Evolutionary conservation across 306 rosid species (phyloP), one percentile per base, ranked within the genome.

Genomic region (Astragalus membranaceus): DNA sequence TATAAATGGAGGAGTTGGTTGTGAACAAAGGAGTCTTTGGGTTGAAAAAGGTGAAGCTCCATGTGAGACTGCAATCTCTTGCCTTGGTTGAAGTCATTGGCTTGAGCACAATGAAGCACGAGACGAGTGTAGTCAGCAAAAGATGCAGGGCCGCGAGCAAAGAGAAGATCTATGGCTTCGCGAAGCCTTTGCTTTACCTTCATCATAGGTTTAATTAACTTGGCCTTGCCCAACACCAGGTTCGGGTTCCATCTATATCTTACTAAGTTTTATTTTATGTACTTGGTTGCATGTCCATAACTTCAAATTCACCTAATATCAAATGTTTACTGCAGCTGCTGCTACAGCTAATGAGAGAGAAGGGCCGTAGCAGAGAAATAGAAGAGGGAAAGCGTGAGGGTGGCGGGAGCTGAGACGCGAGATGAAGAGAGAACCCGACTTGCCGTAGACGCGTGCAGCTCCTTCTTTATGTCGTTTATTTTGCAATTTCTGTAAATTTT

Each of bases 61-160:
- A 89, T 89, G 84, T 87, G 92, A 51, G 87, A 82, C 50, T 86
- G 87, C 72, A 86, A 51, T 74, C 87, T 80, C 86, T 82, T 87
- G 36, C 86, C 90, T 78, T 85, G 88, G 44, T 57, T 49, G 55
- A 83, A 76, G 58, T 85, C 86, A 48, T 74, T 83, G 55, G 88
- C 70, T 55, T 79, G 88, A 73, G 79, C 87, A 64, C 96, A 89
- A 20, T 81, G 80, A 66, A 89, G 87, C 35, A 84, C 73, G 17
- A 86, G 83, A 32, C 79, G 83, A 12, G 92, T 89, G 78, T 89
- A 89, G 49, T 85, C 73, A 64, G 81, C 85, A 0, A 83, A 63
- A 53, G 88, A 64, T 17, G 82, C 85, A 67, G 78, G 74, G 62
- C 89, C 86, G 30, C 78, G 72, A 16, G 83, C 79, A 71, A 37